Evolutionary conservation across 225 moss, liverwort and hornwort species (phyloP).

Genomic region (Ulota crispa): DNA sequence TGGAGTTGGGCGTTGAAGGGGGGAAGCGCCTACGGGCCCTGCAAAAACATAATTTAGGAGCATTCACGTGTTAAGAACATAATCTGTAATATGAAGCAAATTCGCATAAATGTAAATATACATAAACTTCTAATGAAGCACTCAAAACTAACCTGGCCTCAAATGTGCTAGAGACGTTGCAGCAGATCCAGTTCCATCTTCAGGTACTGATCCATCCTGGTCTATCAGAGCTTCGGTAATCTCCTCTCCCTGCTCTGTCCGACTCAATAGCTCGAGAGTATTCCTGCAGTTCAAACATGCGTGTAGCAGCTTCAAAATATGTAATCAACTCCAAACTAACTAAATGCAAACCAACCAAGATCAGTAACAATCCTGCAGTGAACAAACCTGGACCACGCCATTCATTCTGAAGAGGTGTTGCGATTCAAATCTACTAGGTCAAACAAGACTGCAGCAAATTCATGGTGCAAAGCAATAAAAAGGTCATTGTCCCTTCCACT

Average conservation of each 20-base stretch:
- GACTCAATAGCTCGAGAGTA: constrained; percentile 84
- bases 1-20: constrained; percentile 49
- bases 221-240: constrained; percentile 54
- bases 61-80: not conserved
- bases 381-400: not conserved
- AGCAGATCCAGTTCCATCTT: constrained; percentile 60
- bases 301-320: constrained; percentile 10
- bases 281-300: constrained; percentile 48
- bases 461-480: not conserved
- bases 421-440: constrained; percentile 9
- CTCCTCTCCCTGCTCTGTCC: constrained; percentile 75
- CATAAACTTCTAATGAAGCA: not conserved
- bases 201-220: constrained; percentile 62
- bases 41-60: constrained; percentile 9
- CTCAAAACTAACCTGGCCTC: constrained; percentile 60
- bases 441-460: not conserved
- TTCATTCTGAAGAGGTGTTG: not conserved
- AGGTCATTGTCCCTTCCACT: not conserved
- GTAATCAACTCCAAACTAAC: not conserved
- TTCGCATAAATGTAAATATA: not conserved
- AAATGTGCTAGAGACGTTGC: constrained; percentile 86
- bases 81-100: not conserved
- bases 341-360: constrained; percentile 3
- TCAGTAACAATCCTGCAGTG: not conserved
- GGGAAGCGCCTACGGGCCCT: constrained; percentile 35